A percentile compares a stretch with the other conserved stretches of the same genome.
phyloP scores from a whole-genome alignment of 352 stramenopile genomes.

The Phytopythium sindhum region DNA sequence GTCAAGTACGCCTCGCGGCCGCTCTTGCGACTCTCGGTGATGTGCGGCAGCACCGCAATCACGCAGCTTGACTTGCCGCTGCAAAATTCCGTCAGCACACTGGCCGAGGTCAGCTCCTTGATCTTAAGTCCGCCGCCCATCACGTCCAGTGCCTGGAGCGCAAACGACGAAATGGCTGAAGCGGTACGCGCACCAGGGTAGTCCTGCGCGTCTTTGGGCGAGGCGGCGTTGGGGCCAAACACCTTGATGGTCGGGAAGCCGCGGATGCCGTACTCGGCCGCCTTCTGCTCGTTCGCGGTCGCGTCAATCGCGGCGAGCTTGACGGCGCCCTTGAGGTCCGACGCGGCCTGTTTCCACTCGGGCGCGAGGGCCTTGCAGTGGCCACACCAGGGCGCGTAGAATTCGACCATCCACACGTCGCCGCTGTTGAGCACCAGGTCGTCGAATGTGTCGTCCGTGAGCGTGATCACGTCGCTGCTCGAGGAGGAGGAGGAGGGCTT shows the following conservation, averaged over 20 bases:
- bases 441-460: slow-evolving; percentile 92
- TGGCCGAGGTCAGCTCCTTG: slow-evolving; percentile 69
- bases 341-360: slow-evolving; percentile 89
- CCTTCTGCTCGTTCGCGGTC: slow-evolving; percentile 89
- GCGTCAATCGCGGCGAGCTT: slow-evolving; percentile 92
- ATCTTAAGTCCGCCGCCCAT: slow-evolving; percentile 75
- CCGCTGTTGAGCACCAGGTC: slow-evolving; percentile 88
- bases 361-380: slow-evolving; percentile 91
- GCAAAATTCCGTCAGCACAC: slow-evolving; percentile 78
- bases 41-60: slow-evolving; percentile 86
- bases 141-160: slow-evolving; percentile 63
- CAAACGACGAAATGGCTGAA: slow-evolving; percentile 76
- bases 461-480: slow-evolving; percentile 73
- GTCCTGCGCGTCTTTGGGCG: slow-evolving; percentile 55
- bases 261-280: slow-evolving; percentile 83
- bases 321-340: slow-evolving; percentile 85
- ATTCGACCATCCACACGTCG: slow-evolving; percentile 91
- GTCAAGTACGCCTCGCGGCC: slow-evolving; percentile 84
- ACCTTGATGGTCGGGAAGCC: slow-evolving; percentile 96
- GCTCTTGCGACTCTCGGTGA: slow-evolving; percentile 83
- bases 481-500: slow-evolving; percentile 31
- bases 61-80: slow-evolving; percentile 88
- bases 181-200: slow-evolving; percentile 89
- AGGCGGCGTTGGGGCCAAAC: slow-evolving; percentile 74
- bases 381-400: slow-evolving; percentile 92